Conservation (phyloP, 306 rosid genomes). For the Cucumis melo region DNA sequence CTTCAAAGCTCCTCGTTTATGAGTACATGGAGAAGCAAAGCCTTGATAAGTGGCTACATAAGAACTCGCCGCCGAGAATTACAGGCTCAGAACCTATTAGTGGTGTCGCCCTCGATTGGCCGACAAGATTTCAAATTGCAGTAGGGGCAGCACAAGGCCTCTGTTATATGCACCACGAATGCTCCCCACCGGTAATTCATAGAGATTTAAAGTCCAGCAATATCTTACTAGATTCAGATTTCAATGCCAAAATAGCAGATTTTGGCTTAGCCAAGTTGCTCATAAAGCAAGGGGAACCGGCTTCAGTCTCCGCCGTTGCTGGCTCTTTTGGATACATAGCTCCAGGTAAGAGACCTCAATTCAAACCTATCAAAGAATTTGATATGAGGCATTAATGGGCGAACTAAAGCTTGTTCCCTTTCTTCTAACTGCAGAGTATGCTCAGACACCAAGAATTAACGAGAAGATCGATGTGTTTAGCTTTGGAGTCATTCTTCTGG, state of each 20-base stretch:
- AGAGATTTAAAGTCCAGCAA: slow-evolving; percentile 74
- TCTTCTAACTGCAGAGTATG: slow-evolving; percentile 33
- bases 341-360: slow-evolving; percentile 41
- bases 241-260: slow-evolving; percentile 74
- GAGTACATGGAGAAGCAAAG: slow-evolving; percentile 53
- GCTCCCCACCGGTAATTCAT: slow-evolving; percentile 54
- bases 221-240: slow-evolving; percentile 54
- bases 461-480: slow-evolving; percentile 74
- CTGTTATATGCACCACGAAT: slow-evolving; percentile 76
- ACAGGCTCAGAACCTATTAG: slow-evolving; percentile 8
- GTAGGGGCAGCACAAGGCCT: slow-evolving; percentile 67
- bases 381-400: neutral
- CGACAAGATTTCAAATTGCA: slow-evolving; percentile 54
- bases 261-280: slow-evolving; percentile 72
- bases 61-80: slow-evolving; percentile 12
- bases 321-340: slow-evolving; percentile 93
- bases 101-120: slow-evolving; percentile 37
- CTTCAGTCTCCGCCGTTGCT: slow-evolving; percentile 62
- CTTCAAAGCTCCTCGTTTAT: slow-evolving; percentile 59
- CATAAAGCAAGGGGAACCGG: slow-evolving; percentile 51
- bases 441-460: slow-evolving; percentile 40
- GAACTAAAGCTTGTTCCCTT: neutral
- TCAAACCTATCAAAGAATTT: neutral
- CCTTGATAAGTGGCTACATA: slow-evolving; percentile 60
- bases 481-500: slow-evolving; percentile 66